These are phyloP conservation scores for Phalaenopsis equestris DNA, from an alignment of 106 monocot genomes.

Conservation along the genomic window DNA sequence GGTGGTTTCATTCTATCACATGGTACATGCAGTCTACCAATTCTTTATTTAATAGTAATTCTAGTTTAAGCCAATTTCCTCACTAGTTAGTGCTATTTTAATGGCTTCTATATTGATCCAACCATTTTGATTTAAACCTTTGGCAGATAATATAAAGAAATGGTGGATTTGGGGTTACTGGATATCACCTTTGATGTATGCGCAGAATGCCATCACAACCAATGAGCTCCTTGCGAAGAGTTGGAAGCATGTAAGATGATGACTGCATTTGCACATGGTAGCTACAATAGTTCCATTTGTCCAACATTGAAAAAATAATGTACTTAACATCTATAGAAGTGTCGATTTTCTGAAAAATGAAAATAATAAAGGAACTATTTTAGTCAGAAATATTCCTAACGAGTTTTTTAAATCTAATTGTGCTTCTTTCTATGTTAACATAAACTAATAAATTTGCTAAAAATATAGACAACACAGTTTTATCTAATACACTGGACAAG, in stretches of 20 bases:
- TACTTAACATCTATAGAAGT: background rate
- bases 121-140: background rate
- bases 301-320: background rate
- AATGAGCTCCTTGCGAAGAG: conserved; percentile 16
- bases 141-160: conserved; percentile 17
- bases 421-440: background rate
- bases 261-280: background rate
- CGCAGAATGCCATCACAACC: conserved; percentile 15
- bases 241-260: conserved; percentile 13
- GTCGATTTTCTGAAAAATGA: background rate
- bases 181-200: conserved; percentile 19
- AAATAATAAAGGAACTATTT: background rate
- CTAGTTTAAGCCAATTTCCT: background rate
- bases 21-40: background rate
- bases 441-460: background rate
- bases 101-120: background rate
- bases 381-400: background rate
- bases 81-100: background rate
- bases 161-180: conserved; percentile 25
- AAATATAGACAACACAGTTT: background rate
- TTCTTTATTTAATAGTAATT: background rate
- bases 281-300: background rate
- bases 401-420: background rate
- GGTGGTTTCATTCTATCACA: conserved; percentile 62
- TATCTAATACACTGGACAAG: background rate